Evolutionary conservation across 192 early-diverging fungal species (phyloP).

Genomic region (Coemansia sp.): DNA sequence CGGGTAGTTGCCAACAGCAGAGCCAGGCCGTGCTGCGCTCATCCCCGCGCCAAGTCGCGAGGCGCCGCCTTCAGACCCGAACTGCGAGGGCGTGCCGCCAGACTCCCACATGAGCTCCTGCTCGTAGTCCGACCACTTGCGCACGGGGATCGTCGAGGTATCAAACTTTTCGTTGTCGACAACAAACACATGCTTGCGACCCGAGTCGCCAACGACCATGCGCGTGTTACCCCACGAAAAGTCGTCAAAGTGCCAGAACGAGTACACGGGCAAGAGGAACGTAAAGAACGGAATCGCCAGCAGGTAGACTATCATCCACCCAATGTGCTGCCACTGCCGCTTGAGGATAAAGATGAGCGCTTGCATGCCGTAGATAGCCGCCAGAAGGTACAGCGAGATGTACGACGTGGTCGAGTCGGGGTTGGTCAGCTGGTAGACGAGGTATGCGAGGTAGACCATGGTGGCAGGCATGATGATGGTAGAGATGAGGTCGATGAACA

Average conservation of each 20-base stretch:
- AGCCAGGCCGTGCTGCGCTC: conserved; percentile 41
- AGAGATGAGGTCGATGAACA: conserved; percentile 91
- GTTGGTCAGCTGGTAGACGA: conserved; percentile 67
- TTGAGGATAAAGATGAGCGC: conserved; percentile 84
- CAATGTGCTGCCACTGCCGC: conserved; percentile 87
- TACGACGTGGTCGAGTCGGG: conserved; percentile 65
- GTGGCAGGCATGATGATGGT: conserved; percentile 93
- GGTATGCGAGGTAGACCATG: conserved; percentile 83
- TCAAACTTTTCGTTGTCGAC: conserved; percentile 81
- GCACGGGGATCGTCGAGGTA: conserved; percentile 68
- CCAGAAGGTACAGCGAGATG: conserved; percentile 82
- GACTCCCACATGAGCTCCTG: conserved; percentile 50
- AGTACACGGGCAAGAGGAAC: conserved; percentile 78
- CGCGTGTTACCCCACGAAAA: conserved; percentile 99
- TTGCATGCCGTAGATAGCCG: conserved; percentile 86
- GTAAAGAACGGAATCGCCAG: conserved; percentile 88
- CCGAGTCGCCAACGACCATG: conserved; percentile 83
- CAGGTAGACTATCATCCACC: conserved; percentile 97
- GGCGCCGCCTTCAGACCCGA: conserved; percentile 29
- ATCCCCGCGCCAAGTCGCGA: conserved; percentile 41
- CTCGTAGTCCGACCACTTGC: conserved; percentile 83
- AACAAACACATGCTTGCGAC: conserved; percentile 65
- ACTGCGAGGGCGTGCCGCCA: conserved; percentile 46
- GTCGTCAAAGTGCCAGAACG: conserved; percentile 99
- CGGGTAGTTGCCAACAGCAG: conserved; percentile 50